phyloP scores from a whole-genome alignment of 208 protist species.

The Wallacemonas sp. region DNA sequence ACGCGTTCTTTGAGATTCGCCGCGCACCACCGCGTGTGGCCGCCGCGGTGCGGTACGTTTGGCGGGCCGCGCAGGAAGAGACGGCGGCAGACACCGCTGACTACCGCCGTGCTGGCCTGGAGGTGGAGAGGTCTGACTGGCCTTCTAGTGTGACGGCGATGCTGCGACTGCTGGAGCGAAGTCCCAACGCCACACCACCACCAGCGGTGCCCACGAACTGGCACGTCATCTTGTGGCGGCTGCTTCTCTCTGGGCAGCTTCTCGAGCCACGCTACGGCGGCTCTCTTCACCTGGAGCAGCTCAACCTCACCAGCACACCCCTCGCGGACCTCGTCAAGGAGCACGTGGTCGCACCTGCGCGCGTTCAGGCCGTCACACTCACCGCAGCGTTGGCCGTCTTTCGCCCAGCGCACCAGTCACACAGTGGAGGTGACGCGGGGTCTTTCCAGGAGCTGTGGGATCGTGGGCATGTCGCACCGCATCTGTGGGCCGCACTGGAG shows the following conservation, averaged over 20 bases:
- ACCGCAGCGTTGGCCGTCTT: neutral
- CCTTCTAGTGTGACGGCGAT: no score
- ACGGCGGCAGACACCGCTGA: no score
- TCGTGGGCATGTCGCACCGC: no score
- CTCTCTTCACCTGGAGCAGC: constrained; percentile 14
- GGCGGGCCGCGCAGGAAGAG: neutral
- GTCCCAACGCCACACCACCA: neutral
- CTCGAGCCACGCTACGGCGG: neutral
- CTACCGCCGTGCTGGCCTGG: no score
- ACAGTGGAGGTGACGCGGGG: no score
- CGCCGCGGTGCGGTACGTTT: neutral
- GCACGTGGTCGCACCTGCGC: constrained; percentile 1
- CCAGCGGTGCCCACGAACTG: no score
- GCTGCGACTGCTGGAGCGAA: neutral
- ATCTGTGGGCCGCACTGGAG: neutral
- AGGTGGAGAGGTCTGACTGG: no score
- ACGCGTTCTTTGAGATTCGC: neutral
- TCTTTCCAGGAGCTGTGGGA: no score
- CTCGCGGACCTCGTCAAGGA: constrained; percentile 1
- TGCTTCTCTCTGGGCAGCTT: constrained; percentile 14
- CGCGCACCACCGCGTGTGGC: neutral
- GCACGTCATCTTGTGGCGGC: constrained; percentile 8
- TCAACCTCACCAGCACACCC: constrained; percentile 15
- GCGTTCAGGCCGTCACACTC: neutral
- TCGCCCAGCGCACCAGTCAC: neutral